phyloP scores from a whole-genome alignment of 805 yeast species.

The Metschnikowia shivogae region DNA sequence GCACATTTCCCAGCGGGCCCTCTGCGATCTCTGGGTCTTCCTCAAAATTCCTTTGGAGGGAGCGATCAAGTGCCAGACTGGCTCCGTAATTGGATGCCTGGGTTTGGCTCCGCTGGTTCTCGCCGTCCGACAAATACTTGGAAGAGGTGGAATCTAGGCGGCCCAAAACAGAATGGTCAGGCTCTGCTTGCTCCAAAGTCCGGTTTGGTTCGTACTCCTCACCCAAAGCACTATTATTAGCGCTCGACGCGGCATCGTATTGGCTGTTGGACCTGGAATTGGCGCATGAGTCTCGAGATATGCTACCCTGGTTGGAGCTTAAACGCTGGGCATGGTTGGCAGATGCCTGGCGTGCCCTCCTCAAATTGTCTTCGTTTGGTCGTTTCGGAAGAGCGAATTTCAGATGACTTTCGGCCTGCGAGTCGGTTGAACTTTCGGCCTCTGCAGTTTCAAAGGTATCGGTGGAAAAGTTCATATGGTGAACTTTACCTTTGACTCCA shows the following conservation, averaged over 20 bases:
- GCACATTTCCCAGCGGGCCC: too few species aligned
- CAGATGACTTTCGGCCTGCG: neutral
- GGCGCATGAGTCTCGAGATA: neutral
- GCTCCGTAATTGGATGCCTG: neutral
- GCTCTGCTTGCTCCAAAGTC: neutral
- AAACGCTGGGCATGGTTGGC: conserved; percentile 4
- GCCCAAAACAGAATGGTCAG: too few species aligned
- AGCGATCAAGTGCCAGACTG: neutral
- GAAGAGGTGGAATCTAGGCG: conserved; percentile 1
- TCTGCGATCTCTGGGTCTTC: neutral
- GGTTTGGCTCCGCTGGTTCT: neutral
- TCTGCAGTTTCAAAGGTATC: conserved; percentile 18
- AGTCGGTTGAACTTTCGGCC: neutral
- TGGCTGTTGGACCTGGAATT: neutral
- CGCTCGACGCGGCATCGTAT: neutral
- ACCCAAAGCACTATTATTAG: too few species aligned
- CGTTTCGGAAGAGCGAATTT: conserved; percentile 14
- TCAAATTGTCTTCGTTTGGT: conserved; percentile 14
- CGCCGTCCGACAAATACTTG: neutral
- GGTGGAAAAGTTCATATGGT: conserved; percentile 3
- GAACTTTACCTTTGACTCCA: neutral
- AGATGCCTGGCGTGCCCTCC: conserved; percentile 15
- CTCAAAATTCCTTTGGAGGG: neutral
- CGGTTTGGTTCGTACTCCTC: neutral
- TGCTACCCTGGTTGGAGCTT: neutral